Base-by-base conservation (phyloP, 768 basidiomycete species). In the Termitomyces sp. region DNA sequence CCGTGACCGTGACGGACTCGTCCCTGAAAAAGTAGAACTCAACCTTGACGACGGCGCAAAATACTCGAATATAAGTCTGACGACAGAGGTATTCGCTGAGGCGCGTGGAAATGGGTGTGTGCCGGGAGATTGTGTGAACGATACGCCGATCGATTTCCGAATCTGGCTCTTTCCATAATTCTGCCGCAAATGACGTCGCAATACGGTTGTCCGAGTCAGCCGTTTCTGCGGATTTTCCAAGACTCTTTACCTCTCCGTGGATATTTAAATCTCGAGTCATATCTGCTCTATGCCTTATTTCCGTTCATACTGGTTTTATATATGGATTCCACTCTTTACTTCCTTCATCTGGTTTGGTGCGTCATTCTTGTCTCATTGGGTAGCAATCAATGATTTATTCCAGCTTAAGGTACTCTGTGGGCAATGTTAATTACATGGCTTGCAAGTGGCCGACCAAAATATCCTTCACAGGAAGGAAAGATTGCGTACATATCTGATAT, bases 401-500 rank as follows among this genome's bases (percentile, higher is more conserved):
- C 47, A 79, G n/a, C n/a, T n/a, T n/a, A n/a, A n/a, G 82, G 73
- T 18, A 88, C 80, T 12, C 72, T 91, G 9, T 77, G 84, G 46
- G 77, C 87, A 1, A 82, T 91, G 81, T 69, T 91, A 29, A 78
- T 89, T 52, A 82, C 82, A 27, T 91, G 88, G 87, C 74, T 85
- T 22, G 82, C 81, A 9, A 73, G 76, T n/a, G 86, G 87, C 18
- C 72, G 79, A 29, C 86, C 83, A 9, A 74, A 74, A 63, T 85
- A 85, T 60, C 74, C 74, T 15, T 78, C 84, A 13, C 74, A 79
- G 65, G 76, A 83, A 35, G 78, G 78, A 20, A 67, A 68, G 1
- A 81, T 89, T 49, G 81, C 83, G n/a, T 89, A 86, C 67, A 89
- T 91, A 45, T 89, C 87, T 39, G 88, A 91, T 62, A 69, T 91